phyloP scores from a whole-genome alignment of 176 grass and related monocot genomes.

The Avena insularis region DNA sequence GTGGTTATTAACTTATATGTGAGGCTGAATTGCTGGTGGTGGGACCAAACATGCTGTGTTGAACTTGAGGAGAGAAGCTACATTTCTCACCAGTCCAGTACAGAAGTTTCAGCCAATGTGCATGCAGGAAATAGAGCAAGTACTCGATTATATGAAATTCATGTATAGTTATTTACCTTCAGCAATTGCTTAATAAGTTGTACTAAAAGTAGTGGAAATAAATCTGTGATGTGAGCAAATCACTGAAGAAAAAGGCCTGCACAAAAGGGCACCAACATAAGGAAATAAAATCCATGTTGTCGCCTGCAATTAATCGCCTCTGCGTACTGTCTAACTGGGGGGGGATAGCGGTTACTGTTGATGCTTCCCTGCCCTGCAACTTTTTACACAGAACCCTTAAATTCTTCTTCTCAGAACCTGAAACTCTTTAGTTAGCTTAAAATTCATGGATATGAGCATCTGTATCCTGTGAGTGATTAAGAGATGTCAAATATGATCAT shows the following conservation, averaged over 20 bases:
- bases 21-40: too few relatives aligned
- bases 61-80: too few relatives aligned
- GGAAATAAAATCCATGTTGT: not conserved
- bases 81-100: too few relatives aligned
- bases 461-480: not conserved
- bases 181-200: too few relatives aligned
- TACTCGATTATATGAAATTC: not conserved
- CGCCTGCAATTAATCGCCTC: not conserved
- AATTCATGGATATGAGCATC: not conserved
- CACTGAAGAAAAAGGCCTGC: not conserved
- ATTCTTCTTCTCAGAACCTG: not conserved
- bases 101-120: too few relatives aligned
- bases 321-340: not conserved
- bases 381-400: not conserved
- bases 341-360: not conserved
- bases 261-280: too few relatives aligned
- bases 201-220: not conserved
- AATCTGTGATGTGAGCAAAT: not conserved
- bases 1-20: too few relatives aligned
- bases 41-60: too few relatives aligned
- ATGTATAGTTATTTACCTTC: not conserved
- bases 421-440: not conserved
- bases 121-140: not conserved
- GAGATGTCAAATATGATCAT: not conserved
- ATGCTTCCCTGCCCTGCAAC: not conserved